phyloP scores from a whole-genome alignment of 805 yeast genomes.

The Candida morakotiae region DNA sequence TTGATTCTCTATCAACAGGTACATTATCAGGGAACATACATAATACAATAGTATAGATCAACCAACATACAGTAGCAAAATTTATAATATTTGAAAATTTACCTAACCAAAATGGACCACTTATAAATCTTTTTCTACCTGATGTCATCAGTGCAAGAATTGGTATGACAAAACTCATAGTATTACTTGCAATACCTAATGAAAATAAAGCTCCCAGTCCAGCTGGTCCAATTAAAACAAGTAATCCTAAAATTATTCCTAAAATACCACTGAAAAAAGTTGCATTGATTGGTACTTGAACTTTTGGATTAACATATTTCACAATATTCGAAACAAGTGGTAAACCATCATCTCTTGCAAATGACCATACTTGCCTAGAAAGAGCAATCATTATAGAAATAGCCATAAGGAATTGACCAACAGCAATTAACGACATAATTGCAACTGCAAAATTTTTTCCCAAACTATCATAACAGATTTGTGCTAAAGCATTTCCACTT shows the following conservation, averaged over 20 bases:
- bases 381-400: conserved; percentile 58
- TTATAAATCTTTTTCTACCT: conserved; percentile 48
- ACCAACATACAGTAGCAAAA: conserved; percentile 44
- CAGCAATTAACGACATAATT: conserved; percentile 52
- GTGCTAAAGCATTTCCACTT: conserved; percentile 58
- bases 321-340: conserved; percentile 53
- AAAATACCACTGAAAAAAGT: conserved; percentile 48
- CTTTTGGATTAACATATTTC: conserved; percentile 51
- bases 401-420: conserved; percentile 66
- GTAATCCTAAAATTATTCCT: conserved; percentile 49
- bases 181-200: conserved; percentile 55
- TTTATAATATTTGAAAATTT: conserved; percentile 42
- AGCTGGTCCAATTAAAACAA: conserved; percentile 56
- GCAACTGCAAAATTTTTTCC: conserved; percentile 65
- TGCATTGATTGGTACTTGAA: conserved; percentile 68
- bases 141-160: neutral
- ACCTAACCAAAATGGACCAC: conserved; percentile 69
- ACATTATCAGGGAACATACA: conserved; percentile 57
- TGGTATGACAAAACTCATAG: conserved; percentile 53
- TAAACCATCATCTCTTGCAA: conserved; percentile 72
- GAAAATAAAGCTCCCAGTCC: conserved; percentile 63
- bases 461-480: conserved; percentile 54
- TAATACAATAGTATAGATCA: conserved; percentile 49
- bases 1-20: conserved; percentile 38
- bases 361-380: conserved; percentile 71